Evolutionary conservation across 441 rosid genomes (phyloP).

Genomic region (Cnidoscolus chayamansa): DNA sequence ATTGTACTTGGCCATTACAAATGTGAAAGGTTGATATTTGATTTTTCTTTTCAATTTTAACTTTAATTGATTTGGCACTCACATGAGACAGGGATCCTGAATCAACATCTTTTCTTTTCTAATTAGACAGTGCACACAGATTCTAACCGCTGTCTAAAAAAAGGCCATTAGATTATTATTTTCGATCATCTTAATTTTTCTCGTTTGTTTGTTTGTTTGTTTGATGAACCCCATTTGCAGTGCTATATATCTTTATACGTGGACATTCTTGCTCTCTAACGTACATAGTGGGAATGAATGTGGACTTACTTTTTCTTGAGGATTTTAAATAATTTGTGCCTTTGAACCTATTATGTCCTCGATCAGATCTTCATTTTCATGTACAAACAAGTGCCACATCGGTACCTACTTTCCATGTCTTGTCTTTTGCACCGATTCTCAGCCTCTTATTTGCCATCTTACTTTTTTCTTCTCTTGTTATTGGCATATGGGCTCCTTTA

Average conservation of each 20-base stretch:
- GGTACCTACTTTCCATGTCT: not conserved
- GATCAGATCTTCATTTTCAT: not conserved
- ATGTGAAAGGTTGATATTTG: not conserved
- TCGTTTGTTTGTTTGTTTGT: no score
- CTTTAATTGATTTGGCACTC: not conserved
- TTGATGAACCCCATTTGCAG: not conserved
- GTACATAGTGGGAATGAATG: slow-evolving; percentile 5
- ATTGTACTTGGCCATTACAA: not conserved
- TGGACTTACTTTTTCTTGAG: not conserved
- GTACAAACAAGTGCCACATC: slow-evolving; percentile 13
- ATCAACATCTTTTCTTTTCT: slow-evolving; percentile 3
- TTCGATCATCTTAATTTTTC: not conserved
- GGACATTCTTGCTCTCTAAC: slow-evolving; percentile 13
- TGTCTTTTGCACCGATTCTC: not conserved
- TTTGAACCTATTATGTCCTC: not conserved
- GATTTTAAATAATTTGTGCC: not conserved
- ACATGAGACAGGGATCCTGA: not conserved
- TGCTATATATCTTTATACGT: not conserved
- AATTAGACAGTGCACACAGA: not conserved
- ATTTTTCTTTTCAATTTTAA: not conserved
- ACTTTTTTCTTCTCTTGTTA: not conserved
- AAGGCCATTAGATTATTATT: not conserved
- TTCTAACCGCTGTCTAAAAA: slow-evolving; percentile 8
- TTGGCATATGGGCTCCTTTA: not conserved
- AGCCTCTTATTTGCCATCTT: not conserved